Percentiles rank a stretch among this genome's conserved stretches.
Evolutionary conservation across 306 rosid species (phyloP).

Genomic region (Castanospermum australe): DNA sequence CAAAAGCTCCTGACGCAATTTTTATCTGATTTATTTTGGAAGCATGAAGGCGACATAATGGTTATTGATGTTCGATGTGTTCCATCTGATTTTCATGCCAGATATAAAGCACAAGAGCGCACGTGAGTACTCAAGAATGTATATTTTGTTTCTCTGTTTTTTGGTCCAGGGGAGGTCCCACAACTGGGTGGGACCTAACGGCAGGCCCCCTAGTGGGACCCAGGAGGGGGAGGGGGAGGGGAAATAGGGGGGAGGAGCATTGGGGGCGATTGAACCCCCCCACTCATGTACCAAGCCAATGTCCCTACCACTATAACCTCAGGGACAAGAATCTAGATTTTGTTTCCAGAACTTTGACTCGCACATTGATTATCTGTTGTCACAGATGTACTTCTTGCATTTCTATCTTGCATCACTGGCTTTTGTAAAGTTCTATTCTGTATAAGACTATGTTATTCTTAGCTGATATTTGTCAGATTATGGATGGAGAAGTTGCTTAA

Average conservation of each 20-base stretch:
- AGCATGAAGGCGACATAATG: conserved; percentile 71
- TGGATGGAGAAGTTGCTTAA: not conserved
- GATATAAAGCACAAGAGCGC: conserved; percentile 92
- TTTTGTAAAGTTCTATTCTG: not conserved
- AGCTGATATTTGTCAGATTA: not conserved
- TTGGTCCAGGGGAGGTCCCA: too few relatives aligned
- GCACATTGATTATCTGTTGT: not conserved
- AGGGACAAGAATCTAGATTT: conserved; percentile 28
- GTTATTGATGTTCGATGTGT: conserved; percentile 75
- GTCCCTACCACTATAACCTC: too few relatives aligned
- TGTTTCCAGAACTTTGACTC: not conserved
- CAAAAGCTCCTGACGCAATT: conserved; percentile 17
- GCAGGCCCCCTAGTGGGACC: too few relatives aligned
- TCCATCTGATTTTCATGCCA: conserved; percentile 83
- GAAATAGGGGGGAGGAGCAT: too few relatives aligned
- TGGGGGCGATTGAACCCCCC: too few relatives aligned
- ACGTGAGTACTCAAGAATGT: conserved; percentile 62
- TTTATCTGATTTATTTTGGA: conserved; percentile 45
- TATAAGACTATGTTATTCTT: not conserved
- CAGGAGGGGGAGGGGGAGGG: too few relatives aligned
- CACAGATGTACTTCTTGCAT: not conserved
- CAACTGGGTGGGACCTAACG: too few relatives aligned
- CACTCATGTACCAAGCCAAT: too few relatives aligned
- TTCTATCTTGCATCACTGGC: conserved; percentile 7
- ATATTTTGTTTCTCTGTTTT: not conserved